These are phyloP conservation scores for Rhizoclosmatium globosum DNA, from an alignment of 192 early-diverging fungal genomes.

Conservation along the genomic window DNA sequence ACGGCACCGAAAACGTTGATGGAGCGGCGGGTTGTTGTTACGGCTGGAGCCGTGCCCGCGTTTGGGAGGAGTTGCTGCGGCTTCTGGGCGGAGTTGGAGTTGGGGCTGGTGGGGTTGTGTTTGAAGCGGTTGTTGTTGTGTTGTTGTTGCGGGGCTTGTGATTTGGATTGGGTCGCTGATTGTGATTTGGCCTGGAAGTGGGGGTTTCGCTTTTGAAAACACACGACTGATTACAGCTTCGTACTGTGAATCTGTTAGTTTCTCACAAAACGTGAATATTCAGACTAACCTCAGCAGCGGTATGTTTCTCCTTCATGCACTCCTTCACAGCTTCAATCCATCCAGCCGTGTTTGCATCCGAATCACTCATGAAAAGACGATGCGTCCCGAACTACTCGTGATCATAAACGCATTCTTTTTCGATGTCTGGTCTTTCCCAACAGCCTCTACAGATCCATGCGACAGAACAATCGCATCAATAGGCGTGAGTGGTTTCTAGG, in stretches of 20 bases:
- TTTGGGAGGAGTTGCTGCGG: background rate
- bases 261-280: background rate
- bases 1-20: slow-evolving; percentile 16
- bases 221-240: slow-evolving; percentile 23
- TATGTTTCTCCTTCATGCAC: slow-evolving; percentile 45
- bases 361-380: slow-evolving; percentile 43
- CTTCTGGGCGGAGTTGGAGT: background rate
- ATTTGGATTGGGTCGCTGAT: slow-evolving; percentile 17
- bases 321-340: slow-evolving; percentile 54
- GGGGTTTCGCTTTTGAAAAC: slow-evolving; percentile 18
- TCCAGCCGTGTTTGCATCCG: slow-evolving; percentile 43
- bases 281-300: slow-evolving; percentile 47
- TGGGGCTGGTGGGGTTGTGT: background rate
- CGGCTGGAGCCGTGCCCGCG: background rate
- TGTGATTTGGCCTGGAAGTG: background rate
- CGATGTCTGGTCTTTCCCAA: slow-evolving; percentile 48
- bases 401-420: slow-evolving; percentile 53
- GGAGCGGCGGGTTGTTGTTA: slow-evolving; percentile 42
- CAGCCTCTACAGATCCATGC: slow-evolving; percentile 42
- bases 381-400: slow-evolving; percentile 34
- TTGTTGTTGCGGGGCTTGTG: background rate
- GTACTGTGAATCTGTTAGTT: slow-evolving; percentile 1
- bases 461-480: slow-evolving; percentile 48
- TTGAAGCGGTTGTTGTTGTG: too few species aligned
- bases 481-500: slow-evolving; percentile 40